Evolutionary conservation across 768 basidiomycete genomes (phyloP).

Genomic region (Boletellus emodensis): DNA sequence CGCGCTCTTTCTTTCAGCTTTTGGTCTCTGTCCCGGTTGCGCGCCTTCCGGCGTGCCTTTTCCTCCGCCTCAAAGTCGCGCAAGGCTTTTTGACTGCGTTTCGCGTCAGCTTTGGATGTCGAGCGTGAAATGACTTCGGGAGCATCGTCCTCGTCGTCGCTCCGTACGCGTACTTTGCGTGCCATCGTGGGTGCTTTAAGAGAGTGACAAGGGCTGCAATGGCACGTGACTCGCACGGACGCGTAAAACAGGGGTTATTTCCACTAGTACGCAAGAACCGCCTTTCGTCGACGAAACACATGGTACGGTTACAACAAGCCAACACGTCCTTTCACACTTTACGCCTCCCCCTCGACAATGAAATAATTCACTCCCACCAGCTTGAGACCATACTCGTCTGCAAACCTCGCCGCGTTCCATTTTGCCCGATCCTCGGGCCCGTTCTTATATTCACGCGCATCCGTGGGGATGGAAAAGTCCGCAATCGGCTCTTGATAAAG

Average conservation of each 20-base stretch:
- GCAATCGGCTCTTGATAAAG: slow-evolving; percentile 55
- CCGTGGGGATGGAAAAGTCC: slow-evolving; percentile 38
- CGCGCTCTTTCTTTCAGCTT: slow-evolving; percentile 47
- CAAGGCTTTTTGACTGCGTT: slow-evolving; percentile 35
- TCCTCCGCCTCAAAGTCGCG: slow-evolving; percentile 35
- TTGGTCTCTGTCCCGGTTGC: slow-evolving; percentile 46
- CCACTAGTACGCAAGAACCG: too few species aligned
- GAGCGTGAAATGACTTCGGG: slow-evolving; percentile 51
- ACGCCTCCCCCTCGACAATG: slow-evolving; percentile 32
- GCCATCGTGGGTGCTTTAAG: slow-evolving; percentile 18
- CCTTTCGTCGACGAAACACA: too few species aligned
- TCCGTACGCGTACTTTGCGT: slow-evolving; percentile 19
- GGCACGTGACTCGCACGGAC: not conserved
- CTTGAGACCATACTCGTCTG: slow-evolving; percentile 45
- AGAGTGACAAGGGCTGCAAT: too few species aligned
- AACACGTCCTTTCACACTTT: not conserved
- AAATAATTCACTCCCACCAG: slow-evolving; percentile 61
- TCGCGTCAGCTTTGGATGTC: slow-evolving; percentile 40
- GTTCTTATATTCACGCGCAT: slow-evolving; percentile 44
- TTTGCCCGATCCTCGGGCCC: slow-evolving; percentile 43
- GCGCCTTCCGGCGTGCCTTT: slow-evolving; percentile 40
- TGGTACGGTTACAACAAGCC: too few species aligned
- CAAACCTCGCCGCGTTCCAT: slow-evolving; percentile 58
- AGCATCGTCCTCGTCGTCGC: slow-evolving; percentile 43
- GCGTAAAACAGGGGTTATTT: too few species aligned